phyloP scores from a whole-genome alignment of 805 yeast species.

The Ogataea pignaliae region DNA sequence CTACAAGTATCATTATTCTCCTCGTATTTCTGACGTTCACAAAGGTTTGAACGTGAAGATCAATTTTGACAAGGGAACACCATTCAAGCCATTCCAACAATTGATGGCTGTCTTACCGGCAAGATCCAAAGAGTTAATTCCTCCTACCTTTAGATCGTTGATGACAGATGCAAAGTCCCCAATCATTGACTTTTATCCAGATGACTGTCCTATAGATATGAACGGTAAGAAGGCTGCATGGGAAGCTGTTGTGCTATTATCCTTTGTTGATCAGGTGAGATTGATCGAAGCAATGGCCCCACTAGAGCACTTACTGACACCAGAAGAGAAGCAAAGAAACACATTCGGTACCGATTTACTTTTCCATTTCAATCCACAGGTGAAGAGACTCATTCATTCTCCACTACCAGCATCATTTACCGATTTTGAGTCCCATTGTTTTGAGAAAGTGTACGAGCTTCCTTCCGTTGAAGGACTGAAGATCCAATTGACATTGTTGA shows the following conservation, averaged over 20 bases:
- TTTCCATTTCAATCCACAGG: constrained; percentile 75
- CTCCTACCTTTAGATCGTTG: constrained; percentile 67
- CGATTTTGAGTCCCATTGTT: constrained; percentile 77
- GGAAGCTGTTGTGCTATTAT: constrained; percentile 94
- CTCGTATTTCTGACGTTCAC: constrained; percentile 83
- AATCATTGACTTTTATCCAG: constrained; percentile 85
- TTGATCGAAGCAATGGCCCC: constrained; percentile 71
- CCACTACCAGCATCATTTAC: constrained; percentile 74
- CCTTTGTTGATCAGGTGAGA: constrained; percentile 84
- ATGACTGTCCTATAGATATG: constrained; percentile 79
- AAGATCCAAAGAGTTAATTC: constrained; percentile 77
- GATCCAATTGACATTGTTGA: constrained; percentile 52
- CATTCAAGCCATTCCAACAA: constrained; percentile 92
- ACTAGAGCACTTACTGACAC: constrained; percentile 51
- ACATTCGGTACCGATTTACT: constrained; percentile 64
- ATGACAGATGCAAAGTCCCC: constrained; percentile 88
- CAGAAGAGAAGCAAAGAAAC: constrained; percentile 74
- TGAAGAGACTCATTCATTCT: constrained; percentile 59
- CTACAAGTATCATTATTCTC: constrained; percentile 85
- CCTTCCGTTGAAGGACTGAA: constrained; percentile 41
- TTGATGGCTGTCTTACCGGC: constrained; percentile 97
- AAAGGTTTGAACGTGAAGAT: constrained; percentile 65
- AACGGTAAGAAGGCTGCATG: constrained; percentile 95
- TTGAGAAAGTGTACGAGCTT: constrained; percentile 51
- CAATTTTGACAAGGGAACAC: constrained; percentile 63